Evolutionary conservation across 495 filamentous ascomycete genomes (phyloP).

Genomic region (Margaritispora aquatica): DNA sequence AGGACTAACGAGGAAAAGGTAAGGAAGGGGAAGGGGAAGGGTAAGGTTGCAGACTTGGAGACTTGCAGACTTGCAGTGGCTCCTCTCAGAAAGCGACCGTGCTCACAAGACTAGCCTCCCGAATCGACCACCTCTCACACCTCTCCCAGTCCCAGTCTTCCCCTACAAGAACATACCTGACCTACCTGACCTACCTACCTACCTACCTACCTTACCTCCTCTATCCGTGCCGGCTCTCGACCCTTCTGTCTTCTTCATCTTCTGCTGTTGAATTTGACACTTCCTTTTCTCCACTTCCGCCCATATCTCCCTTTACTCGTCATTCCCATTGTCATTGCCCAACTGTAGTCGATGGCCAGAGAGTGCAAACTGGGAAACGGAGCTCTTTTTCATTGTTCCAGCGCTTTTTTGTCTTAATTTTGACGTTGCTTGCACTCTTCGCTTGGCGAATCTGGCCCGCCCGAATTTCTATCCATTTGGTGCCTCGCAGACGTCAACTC

Average conservation of each 20-base stretch:
- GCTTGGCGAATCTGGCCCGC: slow-evolving; percentile 12
- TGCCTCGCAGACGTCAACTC: no score
- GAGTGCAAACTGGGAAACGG: neutral
- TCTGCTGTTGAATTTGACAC: neutral
- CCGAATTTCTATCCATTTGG: slow-evolving; percentile 1
- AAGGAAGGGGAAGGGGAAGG: no score
- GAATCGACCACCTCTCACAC: no score
- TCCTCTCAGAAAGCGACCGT: neutral
- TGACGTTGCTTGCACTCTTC: slow-evolving; percentile 13
- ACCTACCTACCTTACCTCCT: slow-evolving; percentile 6
- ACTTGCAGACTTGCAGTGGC: no score
- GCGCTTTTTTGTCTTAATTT: slow-evolving; percentile 20
- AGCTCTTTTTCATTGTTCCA: slow-evolving; percentile 18
- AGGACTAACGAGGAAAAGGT: no score
- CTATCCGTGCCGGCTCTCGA: neutral
- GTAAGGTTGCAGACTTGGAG: no score
- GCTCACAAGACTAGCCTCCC: neutral
- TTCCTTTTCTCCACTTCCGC: neutral
- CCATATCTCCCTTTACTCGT: neutral
- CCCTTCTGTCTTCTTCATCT: neutral
- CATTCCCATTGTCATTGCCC: neutral
- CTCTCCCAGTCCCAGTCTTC: no score
- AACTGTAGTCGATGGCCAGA: slow-evolving; percentile 21
- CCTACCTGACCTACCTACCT: no score
- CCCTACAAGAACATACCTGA: no score